Evolutionary conservation across 2,329 filamentous ascomycete species (phyloP).

Genomic region (Graphium sp.): DNA sequence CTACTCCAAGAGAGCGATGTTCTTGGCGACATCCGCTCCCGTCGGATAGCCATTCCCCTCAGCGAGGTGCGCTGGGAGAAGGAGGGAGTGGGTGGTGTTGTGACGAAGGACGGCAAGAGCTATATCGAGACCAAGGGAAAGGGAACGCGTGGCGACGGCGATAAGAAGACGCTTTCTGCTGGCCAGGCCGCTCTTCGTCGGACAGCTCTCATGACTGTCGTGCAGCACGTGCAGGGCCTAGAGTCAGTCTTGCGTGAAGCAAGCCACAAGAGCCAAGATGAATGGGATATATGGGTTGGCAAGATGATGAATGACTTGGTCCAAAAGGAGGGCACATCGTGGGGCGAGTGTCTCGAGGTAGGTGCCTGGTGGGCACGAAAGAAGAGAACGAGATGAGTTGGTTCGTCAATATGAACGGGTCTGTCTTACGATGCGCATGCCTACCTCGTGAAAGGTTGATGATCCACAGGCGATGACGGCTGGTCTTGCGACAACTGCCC

Average conservation of each 20-base stretch:
- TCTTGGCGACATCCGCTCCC: conserved; percentile 51
- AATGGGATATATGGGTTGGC: conserved; percentile 82
- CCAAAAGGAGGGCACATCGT: conserved; percentile 59
- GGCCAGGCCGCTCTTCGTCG: conserved; percentile 59
- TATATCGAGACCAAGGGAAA: conserved; percentile 39
- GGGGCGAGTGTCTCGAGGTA: conserved; percentile 72
- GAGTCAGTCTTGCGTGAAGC: conserved; percentile 69
- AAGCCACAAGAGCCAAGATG: conserved; percentile 74
- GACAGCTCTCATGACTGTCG: conserved; percentile 65
- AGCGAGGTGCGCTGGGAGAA: conserved; percentile 78
- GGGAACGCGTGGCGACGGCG: conserved; percentile 18
- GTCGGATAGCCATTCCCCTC: conserved; percentile 72
- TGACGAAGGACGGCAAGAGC: conserved; percentile 41
- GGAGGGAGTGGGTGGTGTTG: conserved; percentile 48
- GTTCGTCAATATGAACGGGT: conserved; percentile 4
- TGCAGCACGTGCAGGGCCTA: conserved; percentile 71
- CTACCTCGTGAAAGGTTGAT: no score
- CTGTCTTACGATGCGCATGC: no score
- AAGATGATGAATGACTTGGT: conserved; percentile 77
- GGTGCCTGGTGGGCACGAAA: conserved; percentile 87
- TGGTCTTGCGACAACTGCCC: no score
- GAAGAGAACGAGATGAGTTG: conserved; percentile 9
- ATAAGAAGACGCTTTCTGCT: conserved; percentile 37
- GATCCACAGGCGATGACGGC: no score
- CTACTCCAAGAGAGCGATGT: conserved; percentile 66